Evolutionary conservation across 805 yeast species (phyloP).

Genomic region (Kurtzmaniella cleridarum): DNA sequence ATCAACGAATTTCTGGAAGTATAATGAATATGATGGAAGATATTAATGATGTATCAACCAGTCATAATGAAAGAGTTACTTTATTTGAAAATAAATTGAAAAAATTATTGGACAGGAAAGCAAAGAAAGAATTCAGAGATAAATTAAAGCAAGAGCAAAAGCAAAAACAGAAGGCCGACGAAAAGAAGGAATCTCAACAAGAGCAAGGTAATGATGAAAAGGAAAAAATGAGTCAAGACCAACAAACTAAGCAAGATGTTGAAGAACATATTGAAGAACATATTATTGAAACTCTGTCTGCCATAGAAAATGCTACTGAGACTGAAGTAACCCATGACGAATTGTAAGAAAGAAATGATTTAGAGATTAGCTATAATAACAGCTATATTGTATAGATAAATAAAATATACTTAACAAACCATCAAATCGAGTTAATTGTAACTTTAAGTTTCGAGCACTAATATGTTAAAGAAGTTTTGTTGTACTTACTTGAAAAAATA

Average conservation of each 20-base stretch:
- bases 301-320: constrained; percentile 12
- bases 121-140: constrained; percentile 27
- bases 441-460: no score
- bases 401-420: no score
- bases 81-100: constrained; percentile 23
- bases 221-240: constrained; percentile 6
- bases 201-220: constrained; percentile 8
- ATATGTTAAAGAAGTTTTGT: no score
- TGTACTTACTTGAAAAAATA: no score
- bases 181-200: constrained; percentile 13
- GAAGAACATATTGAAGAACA: constrained; percentile 6
- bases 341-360: neutral
- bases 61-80: constrained; percentile 24
- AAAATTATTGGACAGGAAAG: constrained; percentile 24
- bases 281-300: constrained; percentile 2
- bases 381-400: no score
- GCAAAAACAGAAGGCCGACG: constrained; percentile 10
- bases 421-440: no score
- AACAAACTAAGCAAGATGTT: constrained; percentile 2
- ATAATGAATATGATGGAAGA: constrained; percentile 26
- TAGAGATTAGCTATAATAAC: no score
- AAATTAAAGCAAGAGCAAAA: constrained; percentile 22
- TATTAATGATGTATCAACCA: constrained; percentile 20
- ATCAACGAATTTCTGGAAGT: constrained; percentile 20
- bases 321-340: constrained; percentile 3